Percentiles rank a stretch among this genome's conserved stretches.
Evolutionary conservation across 495 filamentous ascomycete species (phyloP).

Genomic region (Lasiosphaeria ovina): DNA sequence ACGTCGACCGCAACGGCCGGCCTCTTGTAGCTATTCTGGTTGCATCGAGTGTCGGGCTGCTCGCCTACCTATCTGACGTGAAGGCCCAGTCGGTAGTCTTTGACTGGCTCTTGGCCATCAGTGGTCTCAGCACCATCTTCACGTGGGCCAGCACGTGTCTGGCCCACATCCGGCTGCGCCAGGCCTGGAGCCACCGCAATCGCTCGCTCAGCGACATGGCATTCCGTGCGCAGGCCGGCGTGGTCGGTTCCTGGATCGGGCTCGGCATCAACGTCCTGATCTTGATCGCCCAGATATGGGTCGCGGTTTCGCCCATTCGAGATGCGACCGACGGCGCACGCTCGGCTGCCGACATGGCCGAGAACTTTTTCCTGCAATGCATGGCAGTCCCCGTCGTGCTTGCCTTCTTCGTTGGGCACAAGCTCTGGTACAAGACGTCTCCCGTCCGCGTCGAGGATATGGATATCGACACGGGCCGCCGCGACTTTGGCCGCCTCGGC

Average conservation of each 20-base stretch:
- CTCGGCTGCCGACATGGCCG: slow-evolving; percentile 35
- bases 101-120: slow-evolving; percentile 86
- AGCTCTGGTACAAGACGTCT: slow-evolving; percentile 69
- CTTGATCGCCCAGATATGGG: slow-evolving; percentile 88
- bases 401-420: slow-evolving; percentile 72
- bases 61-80: slow-evolving; percentile 75
- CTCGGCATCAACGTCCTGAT: slow-evolving; percentile 75
- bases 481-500: slow-evolving; percentile 75
- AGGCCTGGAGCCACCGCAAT: slow-evolving; percentile 70
- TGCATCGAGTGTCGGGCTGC: slow-evolving; percentile 67
- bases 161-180: slow-evolving; percentile 86
- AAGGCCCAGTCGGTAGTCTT: slow-evolving; percentile 62
- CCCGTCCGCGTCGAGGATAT: slow-evolving; percentile 67
- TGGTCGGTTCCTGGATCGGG: slow-evolving; percentile 83
- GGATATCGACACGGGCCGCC: slow-evolving; percentile 84
- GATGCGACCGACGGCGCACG: background rate
- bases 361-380: slow-evolving; percentile 76
- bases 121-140: slow-evolving; percentile 84
- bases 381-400: slow-evolving; percentile 81
- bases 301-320: slow-evolving; percentile 68
- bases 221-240: slow-evolving; percentile 76
- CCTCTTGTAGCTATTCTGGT: slow-evolving; percentile 71
- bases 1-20: slow-evolving; percentile 81
- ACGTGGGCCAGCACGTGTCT: slow-evolving; percentile 92
- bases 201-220: slow-evolving; percentile 76